phyloP scores from a whole-genome alignment of 495 filamentous ascomycete species.

The Polyplosphaeria fusca region DNA sequence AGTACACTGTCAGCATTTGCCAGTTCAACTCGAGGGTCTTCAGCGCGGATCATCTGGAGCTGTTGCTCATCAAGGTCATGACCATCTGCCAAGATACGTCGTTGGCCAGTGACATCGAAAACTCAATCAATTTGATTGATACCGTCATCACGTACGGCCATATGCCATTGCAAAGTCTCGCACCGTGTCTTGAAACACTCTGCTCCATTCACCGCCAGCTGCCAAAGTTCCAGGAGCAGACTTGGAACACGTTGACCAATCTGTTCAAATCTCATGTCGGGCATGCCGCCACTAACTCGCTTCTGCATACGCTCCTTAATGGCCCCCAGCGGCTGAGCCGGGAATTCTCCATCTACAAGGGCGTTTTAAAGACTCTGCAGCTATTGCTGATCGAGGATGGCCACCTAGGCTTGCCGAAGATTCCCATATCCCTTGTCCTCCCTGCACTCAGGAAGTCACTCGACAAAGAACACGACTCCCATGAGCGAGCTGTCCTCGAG shows the following conservation, averaged over 20 bases:
- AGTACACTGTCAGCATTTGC: constrained; percentile 73
- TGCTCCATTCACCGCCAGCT: constrained; percentile 79
- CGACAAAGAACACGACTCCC: constrained; percentile 3
- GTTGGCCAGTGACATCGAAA: constrained; percentile 67
- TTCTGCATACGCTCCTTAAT: constrained; percentile 30
- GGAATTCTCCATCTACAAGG: constrained; percentile 22
- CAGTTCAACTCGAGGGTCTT: constrained; percentile 80
- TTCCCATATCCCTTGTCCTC: constrained; percentile 29
- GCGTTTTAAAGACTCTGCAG: constrained; percentile 34
- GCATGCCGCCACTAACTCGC: constrained; percentile 39
- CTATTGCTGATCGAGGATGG: constrained; percentile 29
- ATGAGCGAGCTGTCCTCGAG: constrained; percentile 23
- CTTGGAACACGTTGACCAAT: constrained; percentile 73
- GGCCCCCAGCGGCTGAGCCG: constrained; percentile 7
- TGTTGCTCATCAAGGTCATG: constrained; percentile 65
- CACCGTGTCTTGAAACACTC: constrained; percentile 70
- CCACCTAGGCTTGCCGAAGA: constrained; percentile 24
- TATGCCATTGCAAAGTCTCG: constrained; percentile 65
- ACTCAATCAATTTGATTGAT: constrained; percentile 73
- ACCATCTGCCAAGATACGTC: constrained; percentile 73
- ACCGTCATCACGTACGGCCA: constrained; percentile 74
- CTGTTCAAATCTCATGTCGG: constrained; percentile 77
- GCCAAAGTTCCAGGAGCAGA: constrained; percentile 61
- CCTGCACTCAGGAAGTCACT: constrained; percentile 26
- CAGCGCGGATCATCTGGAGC: constrained; percentile 61